These are phyloP conservation scores for Botryococcus braunii DNA, from an alignment of 163 green algal species.

Conservation along the genomic window DNA sequence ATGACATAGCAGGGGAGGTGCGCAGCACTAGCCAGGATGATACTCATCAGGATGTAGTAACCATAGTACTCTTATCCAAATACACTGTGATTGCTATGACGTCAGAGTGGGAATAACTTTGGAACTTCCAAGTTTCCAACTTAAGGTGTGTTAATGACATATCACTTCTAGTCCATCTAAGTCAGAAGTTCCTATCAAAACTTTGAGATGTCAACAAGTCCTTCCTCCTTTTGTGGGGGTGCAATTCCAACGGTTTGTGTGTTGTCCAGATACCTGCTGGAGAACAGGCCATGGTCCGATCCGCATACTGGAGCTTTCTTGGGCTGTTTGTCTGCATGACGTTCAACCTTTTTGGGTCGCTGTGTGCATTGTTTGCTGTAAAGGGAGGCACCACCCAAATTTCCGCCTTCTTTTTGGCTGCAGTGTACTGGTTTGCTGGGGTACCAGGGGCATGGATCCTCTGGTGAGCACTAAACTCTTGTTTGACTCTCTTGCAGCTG, in stretches of 20 bases:
- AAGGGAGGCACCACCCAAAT: slow-evolving; percentile 15
- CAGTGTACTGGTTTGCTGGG: slow-evolving; percentile 44
- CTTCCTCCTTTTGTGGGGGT: no score
- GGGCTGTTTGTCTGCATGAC: slow-evolving; percentile 36
- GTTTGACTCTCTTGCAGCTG: no score
- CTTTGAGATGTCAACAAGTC: background rate
- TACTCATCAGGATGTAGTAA: no score
- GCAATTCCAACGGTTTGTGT: no score
- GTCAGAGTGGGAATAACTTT: no score
- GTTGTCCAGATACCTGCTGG: slow-evolving; percentile 25
- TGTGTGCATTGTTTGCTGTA: slow-evolving; percentile 29
- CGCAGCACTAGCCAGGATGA: background rate
- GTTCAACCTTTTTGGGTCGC: slow-evolving; percentile 43
- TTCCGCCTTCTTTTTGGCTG: slow-evolving; percentile 23
- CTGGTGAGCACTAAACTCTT: slow-evolving; percentile 23
- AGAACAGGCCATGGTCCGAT: slow-evolving; percentile 27
- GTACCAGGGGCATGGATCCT: slow-evolving; percentile 45
- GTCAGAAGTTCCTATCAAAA: slow-evolving; percentile 1
- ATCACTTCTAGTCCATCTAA: background rate
- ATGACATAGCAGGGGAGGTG: slow-evolving; percentile 49
- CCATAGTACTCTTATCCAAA: no score
- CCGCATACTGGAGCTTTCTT: slow-evolving; percentile 44
- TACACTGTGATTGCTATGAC: no score
- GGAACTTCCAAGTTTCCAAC: background rate
- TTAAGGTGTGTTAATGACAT: background rate